Evolutionary conservation across 2,329 filamentous ascomycete species (phyloP).

Genomic region (Bipolaris sorokiniana): DNA sequence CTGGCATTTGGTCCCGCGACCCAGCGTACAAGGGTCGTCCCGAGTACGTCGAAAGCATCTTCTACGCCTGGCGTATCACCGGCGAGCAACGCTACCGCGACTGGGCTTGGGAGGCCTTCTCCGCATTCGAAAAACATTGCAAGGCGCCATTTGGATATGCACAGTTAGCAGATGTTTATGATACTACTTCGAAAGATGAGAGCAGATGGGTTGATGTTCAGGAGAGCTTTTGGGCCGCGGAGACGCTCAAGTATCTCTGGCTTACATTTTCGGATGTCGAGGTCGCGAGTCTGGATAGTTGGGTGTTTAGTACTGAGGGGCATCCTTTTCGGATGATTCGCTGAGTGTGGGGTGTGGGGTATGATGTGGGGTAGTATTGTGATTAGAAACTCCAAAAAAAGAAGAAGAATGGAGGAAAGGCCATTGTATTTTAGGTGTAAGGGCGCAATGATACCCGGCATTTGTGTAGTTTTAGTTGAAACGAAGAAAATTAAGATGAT

Average conservation of each 20-base stretch:
- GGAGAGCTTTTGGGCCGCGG: conserved; percentile 50
- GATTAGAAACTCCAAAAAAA: no score
- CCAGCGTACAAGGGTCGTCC: conserved; percentile 46
- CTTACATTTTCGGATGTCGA: conserved; percentile 48
- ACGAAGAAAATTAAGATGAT: no score
- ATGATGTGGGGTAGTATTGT: no score
- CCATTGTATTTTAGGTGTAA: neutral
- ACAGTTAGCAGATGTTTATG: conserved; percentile 46
- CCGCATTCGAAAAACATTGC: conserved; percentile 46
- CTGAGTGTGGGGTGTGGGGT: conserved; percentile 15
- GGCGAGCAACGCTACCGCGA: conserved; percentile 49
- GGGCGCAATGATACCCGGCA: conserved; percentile 3
- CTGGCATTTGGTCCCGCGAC: conserved; percentile 46
- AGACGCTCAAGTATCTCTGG: conserved; percentile 52
- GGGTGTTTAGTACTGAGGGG: conserved; percentile 55
- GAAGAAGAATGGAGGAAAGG: no score
- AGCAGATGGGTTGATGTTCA: conserved; percentile 46
- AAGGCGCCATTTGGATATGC: conserved; percentile 50
- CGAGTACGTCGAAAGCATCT: conserved; percentile 50
- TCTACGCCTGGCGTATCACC: conserved; percentile 52
- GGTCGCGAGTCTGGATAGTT: conserved; percentile 48
- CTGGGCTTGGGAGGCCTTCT: conserved; percentile 53
- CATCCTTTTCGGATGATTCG: conserved; percentile 50
- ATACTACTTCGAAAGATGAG: conserved; percentile 23
- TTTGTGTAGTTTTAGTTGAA: neutral